A percentile compares a stretch with the other conserved stretches of the same genome.
Conservation (phyloP, 164 flowering plant genomes). For the Magnolia kwangsiensis region DNA sequence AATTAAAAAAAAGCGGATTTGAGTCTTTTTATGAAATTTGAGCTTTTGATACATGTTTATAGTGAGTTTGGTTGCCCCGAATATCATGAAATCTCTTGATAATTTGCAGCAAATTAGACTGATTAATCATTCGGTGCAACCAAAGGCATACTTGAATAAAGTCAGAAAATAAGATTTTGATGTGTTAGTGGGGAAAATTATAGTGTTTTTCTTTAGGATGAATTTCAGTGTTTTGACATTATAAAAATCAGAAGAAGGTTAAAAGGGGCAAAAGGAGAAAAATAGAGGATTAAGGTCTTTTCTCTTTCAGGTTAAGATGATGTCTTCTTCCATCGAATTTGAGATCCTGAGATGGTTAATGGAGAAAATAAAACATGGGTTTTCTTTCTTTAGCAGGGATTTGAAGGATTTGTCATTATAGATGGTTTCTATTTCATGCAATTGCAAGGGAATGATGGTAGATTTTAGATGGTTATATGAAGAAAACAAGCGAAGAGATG, state of each 20-base stretch:
- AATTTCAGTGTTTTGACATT: background rate
- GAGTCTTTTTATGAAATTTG: too few species aligned
- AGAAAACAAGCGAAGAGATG: background rate
- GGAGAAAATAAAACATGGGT: background rate
- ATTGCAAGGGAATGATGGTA: background rate
- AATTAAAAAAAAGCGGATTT: too few species aligned
- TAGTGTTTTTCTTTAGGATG: background rate
- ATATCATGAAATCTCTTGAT: too few species aligned
- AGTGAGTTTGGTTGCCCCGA: too few species aligned
- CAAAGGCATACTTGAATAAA: background rate
- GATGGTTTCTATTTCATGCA: background rate
- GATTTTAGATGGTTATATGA: background rate
- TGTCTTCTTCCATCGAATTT: background rate
- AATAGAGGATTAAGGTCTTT: background rate
- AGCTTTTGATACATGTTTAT: too few species aligned
- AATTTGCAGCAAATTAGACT: too few species aligned
- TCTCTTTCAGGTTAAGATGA: background rate
- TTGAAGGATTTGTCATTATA: background rate
- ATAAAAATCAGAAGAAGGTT: background rate
- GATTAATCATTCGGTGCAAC: too few species aligned
- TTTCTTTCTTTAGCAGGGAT: slow-evolving; percentile 1
- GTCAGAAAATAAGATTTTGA: background rate
- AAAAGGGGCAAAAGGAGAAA: background rate
- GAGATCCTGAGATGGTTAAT: background rate
- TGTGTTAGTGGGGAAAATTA: too few species aligned